These are phyloP conservation scores for Iberis amara DNA, from an alignment of 441 rosid species.

Conservation along the genomic window DNA sequence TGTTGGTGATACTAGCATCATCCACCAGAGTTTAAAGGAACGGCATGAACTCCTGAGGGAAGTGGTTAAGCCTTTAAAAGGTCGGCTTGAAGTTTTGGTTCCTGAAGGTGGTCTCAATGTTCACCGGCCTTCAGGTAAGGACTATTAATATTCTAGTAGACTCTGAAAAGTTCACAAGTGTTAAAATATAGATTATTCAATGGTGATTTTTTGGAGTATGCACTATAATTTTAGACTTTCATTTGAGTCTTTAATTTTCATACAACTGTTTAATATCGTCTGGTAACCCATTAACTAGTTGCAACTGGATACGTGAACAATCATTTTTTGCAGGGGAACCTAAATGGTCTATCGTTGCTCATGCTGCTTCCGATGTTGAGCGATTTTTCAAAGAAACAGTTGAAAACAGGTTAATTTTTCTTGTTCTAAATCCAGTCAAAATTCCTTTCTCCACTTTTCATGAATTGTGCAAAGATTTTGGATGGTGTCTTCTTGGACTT, in stretches of 20 bases:
- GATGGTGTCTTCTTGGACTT: slow-evolving; percentile 14
- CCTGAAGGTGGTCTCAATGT: slow-evolving; percentile 75
- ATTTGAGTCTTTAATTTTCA: neutral
- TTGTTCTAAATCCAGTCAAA: slow-evolving; percentile 7
- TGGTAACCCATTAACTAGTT: neutral
- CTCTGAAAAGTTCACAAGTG: slow-evolving; percentile 1
- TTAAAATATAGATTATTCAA: neutral
- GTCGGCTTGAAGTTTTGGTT: slow-evolving; percentile 75
- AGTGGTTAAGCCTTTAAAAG: slow-evolving; percentile 74
- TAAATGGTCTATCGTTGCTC: slow-evolving; percentile 61
- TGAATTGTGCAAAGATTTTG: slow-evolving; percentile 1
- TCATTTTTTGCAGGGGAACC: slow-evolving; percentile 64
- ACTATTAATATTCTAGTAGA: slow-evolving; percentile 10
- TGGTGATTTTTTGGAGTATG: neutral
- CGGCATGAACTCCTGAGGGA: slow-evolving; percentile 73
- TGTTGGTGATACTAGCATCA: slow-evolving; percentile 89
- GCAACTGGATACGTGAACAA: neutral
- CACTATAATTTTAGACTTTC: neutral
- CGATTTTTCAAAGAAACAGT: slow-evolving; percentile 78
- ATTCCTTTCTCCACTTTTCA: neutral
- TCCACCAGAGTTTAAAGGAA: slow-evolving; percentile 92
- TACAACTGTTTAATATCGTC: neutral
- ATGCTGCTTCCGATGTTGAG: slow-evolving; percentile 62
- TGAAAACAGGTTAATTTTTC: slow-evolving; percentile 64
- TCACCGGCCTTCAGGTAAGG: slow-evolving; percentile 54